Evolutionary conservation across 306 rosid species (phyloP).

Genomic region (Lablab purpureus): DNA sequence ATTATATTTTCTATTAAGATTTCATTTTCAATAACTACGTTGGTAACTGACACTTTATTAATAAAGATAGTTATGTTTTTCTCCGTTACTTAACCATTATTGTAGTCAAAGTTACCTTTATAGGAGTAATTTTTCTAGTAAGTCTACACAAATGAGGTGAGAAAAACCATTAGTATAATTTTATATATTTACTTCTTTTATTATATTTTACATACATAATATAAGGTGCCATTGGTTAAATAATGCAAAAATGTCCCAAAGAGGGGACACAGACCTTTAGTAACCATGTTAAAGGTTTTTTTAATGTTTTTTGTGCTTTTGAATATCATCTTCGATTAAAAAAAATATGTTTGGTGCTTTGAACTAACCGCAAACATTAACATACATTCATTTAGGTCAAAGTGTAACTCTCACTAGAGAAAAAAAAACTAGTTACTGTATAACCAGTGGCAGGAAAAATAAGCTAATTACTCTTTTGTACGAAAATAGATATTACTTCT

Average conservation of each 20-base stretch:
- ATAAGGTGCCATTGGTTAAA: too few species aligned
- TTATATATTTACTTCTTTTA: neutral
- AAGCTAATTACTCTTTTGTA: too few species aligned
- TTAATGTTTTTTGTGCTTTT: too few species aligned
- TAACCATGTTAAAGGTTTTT: neutral
- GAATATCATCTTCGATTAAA: too few species aligned
- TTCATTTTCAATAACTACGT: conserved; percentile 39
- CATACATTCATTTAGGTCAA: neutral
- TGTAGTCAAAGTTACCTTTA: conserved; percentile 42
- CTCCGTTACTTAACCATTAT: conserved; percentile 44
- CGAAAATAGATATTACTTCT: too few species aligned
- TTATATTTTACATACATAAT: neutral
- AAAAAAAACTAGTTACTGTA: neutral
- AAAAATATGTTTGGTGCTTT: neutral
- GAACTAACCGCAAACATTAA: neutral
- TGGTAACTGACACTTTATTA: conserved; percentile 47
- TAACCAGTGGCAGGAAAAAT: too few species aligned
- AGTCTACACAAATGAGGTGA: conserved; percentile 8
- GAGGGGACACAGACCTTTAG: neutral
- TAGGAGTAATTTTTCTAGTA: neutral
- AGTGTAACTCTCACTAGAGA: neutral
- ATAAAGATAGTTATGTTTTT: conserved; percentile 39
- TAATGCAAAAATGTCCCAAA: neutral
- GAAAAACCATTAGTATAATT: neutral
- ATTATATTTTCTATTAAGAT: neutral